phyloP scores from a whole-genome alignment of 2,329 filamentous ascomycete species.

The Mollisiaceae sp. region DNA sequence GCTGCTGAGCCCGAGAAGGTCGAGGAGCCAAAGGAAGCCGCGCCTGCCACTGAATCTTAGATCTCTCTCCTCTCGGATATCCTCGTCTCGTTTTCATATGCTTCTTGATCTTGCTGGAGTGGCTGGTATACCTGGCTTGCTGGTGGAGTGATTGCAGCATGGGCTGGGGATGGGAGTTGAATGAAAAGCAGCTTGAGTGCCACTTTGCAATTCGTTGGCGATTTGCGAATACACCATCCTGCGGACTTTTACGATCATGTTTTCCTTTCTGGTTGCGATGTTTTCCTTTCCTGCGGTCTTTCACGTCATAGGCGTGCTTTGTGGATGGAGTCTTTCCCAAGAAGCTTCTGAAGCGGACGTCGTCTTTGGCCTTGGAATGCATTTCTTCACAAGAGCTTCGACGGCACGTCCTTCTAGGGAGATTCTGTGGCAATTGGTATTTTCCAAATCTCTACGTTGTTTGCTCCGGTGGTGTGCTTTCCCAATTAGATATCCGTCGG shows the following conservation, averaged over 20 bases:
- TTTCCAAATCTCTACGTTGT: slow-evolving; percentile 19
- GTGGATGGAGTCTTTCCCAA: slow-evolving; percentile 33
- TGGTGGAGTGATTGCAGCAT: slow-evolving; percentile 43
- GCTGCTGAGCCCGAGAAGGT: slow-evolving; percentile 54
- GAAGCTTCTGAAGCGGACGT: slow-evolving; percentile 39
- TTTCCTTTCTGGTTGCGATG: slow-evolving; percentile 44
- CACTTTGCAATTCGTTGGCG: slow-evolving; percentile 36
- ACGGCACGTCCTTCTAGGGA: slow-evolving; percentile 37
- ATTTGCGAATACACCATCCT: slow-evolving; percentile 46
- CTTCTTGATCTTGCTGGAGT: slow-evolving; percentile 42
- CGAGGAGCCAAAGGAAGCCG: slow-evolving; percentile 38
- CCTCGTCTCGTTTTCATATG: slow-evolving; percentile 47
- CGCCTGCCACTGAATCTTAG: slow-evolving; percentile 60
- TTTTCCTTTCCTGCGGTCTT: slow-evolving; percentile 38
- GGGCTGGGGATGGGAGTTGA: slow-evolving; percentile 44
- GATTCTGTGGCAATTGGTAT: slow-evolving; percentile 34
- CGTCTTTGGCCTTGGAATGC: slow-evolving; percentile 41
- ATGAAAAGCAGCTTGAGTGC: slow-evolving; percentile 44
- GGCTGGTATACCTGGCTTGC: slow-evolving; percentile 41
- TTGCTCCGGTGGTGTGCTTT: slow-evolving; percentile 36
- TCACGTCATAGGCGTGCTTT: slow-evolving; percentile 36
- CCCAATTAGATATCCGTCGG: slow-evolving; percentile 41
- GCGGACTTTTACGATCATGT: slow-evolving; percentile 45
- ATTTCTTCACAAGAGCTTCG: slow-evolving; percentile 39
- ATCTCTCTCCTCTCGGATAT: slow-evolving; percentile 44